Percentiles rank a stretch among this genome's conserved stretches.
phyloP scores from a whole-genome alignment of 768 basidiomycete species.

The Serendipita sp. region DNA sequence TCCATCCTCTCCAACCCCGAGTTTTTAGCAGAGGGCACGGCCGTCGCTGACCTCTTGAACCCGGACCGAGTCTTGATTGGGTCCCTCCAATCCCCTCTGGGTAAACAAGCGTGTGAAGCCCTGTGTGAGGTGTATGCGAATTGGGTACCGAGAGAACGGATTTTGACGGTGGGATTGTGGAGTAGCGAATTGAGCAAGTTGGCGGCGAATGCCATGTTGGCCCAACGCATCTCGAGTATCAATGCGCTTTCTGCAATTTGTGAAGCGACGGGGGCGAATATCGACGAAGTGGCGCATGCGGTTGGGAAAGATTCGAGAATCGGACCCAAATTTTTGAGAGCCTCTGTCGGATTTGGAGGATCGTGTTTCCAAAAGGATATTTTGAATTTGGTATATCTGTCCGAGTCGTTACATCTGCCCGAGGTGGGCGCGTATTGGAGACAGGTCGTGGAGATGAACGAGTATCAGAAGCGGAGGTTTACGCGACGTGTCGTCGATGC shows the following conservation, averaged over 20 bases:
- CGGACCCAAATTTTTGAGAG: slow-evolving; percentile 88
- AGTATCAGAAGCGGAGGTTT: slow-evolving; percentile 94
- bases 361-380: slow-evolving; percentile 99
- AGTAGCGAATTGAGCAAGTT: slow-evolving; percentile 97
- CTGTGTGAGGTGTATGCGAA: slow-evolving; percentile 77
- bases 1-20: slow-evolving; percentile 99
- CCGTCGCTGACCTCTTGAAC: slow-evolving; percentile 69
- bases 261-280: slow-evolving; percentile 96
- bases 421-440: slow-evolving; percentile 97
- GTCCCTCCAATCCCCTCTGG: slow-evolving; percentile 78
- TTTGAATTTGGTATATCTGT: slow-evolving; percentile 94
- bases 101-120: slow-evolving; percentile 60
- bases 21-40: slow-evolving; percentile 97
- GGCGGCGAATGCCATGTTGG: slow-evolving; percentile 98
- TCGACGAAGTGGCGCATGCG: slow-evolving; percentile 91
- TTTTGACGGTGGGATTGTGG: slow-evolving; percentile 94
- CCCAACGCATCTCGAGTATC: slow-evolving; percentile 95
- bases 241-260: slow-evolving; percentile 98
- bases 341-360: slow-evolving; percentile 92
- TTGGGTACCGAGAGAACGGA: slow-evolving; percentile 81
- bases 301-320: slow-evolving; percentile 87
- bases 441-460: slow-evolving; percentile 95
- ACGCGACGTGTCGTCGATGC: slow-evolving; percentile 92
- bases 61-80: slow-evolving; percentile 98
- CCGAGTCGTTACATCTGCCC: slow-evolving; percentile 84